Conservation (phyloP, 1,139 yeast genomes). For the Martiniozyma asiatica region DNA sequence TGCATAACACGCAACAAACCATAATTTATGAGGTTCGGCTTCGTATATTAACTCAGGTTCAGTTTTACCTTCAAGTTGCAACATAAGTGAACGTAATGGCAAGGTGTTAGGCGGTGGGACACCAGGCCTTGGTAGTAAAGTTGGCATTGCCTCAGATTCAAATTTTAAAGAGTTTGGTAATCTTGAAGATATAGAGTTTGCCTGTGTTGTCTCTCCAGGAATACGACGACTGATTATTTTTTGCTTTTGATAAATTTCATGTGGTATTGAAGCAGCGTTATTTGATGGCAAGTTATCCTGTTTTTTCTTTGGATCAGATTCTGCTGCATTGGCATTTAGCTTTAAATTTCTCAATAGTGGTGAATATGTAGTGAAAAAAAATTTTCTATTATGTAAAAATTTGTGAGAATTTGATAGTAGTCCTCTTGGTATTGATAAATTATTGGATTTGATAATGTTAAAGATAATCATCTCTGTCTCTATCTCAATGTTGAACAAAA, state of each 20-base stretch:
- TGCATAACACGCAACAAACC: conserved; percentile 59
- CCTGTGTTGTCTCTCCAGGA: conserved; percentile 48
- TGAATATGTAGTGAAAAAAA: too few species aligned
- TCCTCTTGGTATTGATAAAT: too few species aligned
- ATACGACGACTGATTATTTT: conserved; percentile 26
- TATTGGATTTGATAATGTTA: too few species aligned
- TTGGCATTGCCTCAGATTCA: conserved; percentile 53
- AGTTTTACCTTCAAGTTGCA: conserved; percentile 40
- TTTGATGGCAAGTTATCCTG: neutral
- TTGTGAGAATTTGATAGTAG: too few species aligned
- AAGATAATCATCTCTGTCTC: too few species aligned
- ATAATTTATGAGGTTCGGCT: conserved; percentile 72
- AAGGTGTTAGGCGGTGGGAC: conserved; percentile 58
- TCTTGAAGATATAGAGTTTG: conserved; percentile 36
- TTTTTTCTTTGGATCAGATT: too few species aligned
- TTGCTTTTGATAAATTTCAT: conserved; percentile 16
- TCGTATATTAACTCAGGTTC: conserved; percentile 71
- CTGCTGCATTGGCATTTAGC: too few species aligned
- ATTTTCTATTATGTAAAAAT: too few species aligned
- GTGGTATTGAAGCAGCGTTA: conserved; percentile 8
- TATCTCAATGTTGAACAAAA: too few species aligned
- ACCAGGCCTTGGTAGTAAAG: conserved; percentile 60
- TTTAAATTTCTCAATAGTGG: too few species aligned
- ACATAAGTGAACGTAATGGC: conserved; percentile 53
- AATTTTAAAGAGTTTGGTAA: conserved; percentile 51